phyloP scores from a whole-genome alignment of 2,329 filamentous ascomycete genomes.

The Tolypocladium paradoxum region DNA sequence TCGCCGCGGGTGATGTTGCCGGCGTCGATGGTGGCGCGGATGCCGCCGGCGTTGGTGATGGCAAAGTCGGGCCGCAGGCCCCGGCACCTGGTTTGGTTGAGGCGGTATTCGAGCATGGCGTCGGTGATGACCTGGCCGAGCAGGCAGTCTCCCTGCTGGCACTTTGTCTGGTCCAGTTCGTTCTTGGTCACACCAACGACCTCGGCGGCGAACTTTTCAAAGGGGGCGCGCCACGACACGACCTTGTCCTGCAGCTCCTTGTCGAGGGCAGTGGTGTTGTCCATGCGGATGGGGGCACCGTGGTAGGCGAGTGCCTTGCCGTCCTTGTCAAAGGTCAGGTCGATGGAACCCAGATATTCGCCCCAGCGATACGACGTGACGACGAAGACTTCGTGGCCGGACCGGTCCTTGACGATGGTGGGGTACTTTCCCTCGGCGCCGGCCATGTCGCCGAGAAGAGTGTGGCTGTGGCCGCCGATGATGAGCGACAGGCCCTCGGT shows the following conservation, averaged over 20 bases:
- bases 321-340: slow-evolving; percentile 49
- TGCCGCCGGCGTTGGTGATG: slow-evolving; percentile 52
- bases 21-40: slow-evolving; percentile 51
- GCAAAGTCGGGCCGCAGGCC: slow-evolving; percentile 39
- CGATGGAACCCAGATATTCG: slow-evolving; percentile 57
- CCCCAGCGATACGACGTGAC: slow-evolving; percentile 60
- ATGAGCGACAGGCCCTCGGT: slow-evolving; percentile 57
- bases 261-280: slow-evolving; percentile 49
- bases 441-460: slow-evolving; percentile 48
- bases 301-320: slow-evolving; percentile 53
- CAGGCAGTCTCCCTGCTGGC: slow-evolving; percentile 47
- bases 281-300: slow-evolving; percentile 53
- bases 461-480: slow-evolving; percentile 52
- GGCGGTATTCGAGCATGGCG: slow-evolving; percentile 51
- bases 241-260: slow-evolving; percentile 45
- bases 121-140: slow-evolving; percentile 45
- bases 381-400: slow-evolving; percentile 57
- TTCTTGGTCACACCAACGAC: slow-evolving; percentile 32
- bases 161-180: slow-evolving; percentile 47
- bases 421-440: slow-evolving; percentile 50
- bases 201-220: slow-evolving; percentile 43
- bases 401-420: slow-evolving; percentile 48
- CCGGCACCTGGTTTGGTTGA: slow-evolving; percentile 28
- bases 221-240: slow-evolving; percentile 46
- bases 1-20: slow-evolving; percentile 53